Evolutionary conservation across 78 protist species (phyloP).

Genomic region (Dictyostelium intermedium): DNA sequence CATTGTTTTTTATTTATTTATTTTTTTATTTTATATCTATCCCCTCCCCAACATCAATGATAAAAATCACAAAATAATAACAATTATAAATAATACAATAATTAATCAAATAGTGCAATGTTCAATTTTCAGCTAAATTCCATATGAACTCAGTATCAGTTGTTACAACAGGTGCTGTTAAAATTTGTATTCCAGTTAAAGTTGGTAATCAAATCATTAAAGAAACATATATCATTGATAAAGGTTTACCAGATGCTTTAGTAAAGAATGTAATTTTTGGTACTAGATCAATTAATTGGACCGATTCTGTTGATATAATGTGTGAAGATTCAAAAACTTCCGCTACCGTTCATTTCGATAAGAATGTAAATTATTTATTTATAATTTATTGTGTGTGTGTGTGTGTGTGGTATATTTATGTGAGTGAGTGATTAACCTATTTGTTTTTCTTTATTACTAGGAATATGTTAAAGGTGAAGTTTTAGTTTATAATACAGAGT

Average conservation of each 20-base stretch:
- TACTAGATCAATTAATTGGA: slow-evolving; percentile 72
- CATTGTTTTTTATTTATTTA: too few relatives aligned
- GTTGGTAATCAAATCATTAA: neutral
- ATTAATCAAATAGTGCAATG: neutral
- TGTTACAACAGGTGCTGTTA: slow-evolving; percentile 57
- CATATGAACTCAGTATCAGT: slow-evolving; percentile 78
- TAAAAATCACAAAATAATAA: neutral
- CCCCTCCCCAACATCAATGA: too few relatives aligned
- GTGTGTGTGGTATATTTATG: too few relatives aligned
- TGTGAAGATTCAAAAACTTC: slow-evolving; percentile 67
- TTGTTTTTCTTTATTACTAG: neutral
- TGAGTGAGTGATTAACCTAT: neutral
- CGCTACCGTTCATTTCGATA: slow-evolving; percentile 46
- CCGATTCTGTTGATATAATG: slow-evolving; percentile 71
- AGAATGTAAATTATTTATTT: slow-evolving; percentile 11
- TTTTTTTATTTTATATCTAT: too few relatives aligned
- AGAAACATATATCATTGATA: slow-evolving; percentile 60
- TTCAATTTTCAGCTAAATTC: slow-evolving; percentile 73
- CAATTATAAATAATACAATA: neutral
- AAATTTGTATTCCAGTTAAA: slow-evolving; percentile 26
- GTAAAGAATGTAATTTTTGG: slow-evolving; percentile 79
- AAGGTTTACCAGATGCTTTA: slow-evolving; percentile 65
- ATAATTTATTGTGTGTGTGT: too few relatives aligned
- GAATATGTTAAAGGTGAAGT: slow-evolving; percentile 68
- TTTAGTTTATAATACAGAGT: slow-evolving; percentile 24